Evolutionary conservation across 2,329 filamentous ascomycete species (phyloP), one percentile per base, ranked within the genome.

Genomic region (Dryadomyces sulphureus): DNA sequence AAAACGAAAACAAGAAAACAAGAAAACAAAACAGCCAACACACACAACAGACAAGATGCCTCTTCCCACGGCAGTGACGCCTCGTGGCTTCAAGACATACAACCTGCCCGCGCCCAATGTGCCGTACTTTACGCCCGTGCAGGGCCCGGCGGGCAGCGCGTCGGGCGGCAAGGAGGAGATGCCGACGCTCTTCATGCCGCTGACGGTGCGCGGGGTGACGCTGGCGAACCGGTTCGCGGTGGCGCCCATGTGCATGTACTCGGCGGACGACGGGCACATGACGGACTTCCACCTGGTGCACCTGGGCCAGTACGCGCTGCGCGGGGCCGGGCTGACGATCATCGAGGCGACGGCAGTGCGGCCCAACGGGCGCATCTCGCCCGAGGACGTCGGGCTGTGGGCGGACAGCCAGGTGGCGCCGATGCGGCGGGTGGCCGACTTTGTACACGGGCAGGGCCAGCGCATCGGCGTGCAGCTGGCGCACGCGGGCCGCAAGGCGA

Each of bases 271-370:
- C 51, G 73, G 89, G 35, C 82, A 90, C 61, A 67, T 81, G 52
- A 89, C 83, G 2, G 73, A 83, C 59, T 94, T 79, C 74, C 87
- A 94, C 61, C 67, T 90, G 43, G 79, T 87, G 16, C 88, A 94
- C 57, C 69, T 90, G 22, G 85, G 87, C 47, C 80, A 85, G 50
- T 88, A 88, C 54, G 73, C 85, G 20, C 70, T 81, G 48, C 77
- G 82, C 47, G 89, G 89, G 12, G 80, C 84, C 0, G 83, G 77
- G 2, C 67, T 94, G 17, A 67, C 81, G 42, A 75, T 88, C 49
- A 69, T 89, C 48, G 89, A 94, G 65, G 86, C 88, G 22, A 88
- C 84, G 1, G 69, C 79, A 27, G 83, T 94, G 0, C 68, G 75
- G 9, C 64, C 84, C 6, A 78, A 89, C 54, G 88, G 88, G 24